phyloP scores from a whole-genome alignment of 495 filamentous ascomycete genomes.

The Podospora fimiseda region DNA sequence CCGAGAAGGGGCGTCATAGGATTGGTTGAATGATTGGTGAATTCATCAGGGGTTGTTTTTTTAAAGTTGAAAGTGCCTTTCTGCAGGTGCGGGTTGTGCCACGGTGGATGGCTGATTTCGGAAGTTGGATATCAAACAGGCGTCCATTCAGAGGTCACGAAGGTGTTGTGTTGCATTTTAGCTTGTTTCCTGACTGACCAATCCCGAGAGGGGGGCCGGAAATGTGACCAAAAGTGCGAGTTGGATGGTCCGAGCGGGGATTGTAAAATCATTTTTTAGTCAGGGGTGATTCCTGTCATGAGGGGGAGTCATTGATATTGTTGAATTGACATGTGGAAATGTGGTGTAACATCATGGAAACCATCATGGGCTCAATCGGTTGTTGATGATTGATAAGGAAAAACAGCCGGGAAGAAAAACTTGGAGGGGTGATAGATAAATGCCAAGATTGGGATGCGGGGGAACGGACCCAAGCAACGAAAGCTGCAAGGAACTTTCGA shows the following conservation, averaged over 20 bases:
- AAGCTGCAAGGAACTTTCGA: no score
- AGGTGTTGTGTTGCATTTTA: slow-evolving; percentile 2
- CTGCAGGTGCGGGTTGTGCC: not conserved
- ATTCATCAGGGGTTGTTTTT: not conserved
- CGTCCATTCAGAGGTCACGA: not conserved
- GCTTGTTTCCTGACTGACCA: not conserved
- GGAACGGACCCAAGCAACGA: no score
- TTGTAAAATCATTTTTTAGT: no score
- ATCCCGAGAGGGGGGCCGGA: slow-evolving; percentile 4
- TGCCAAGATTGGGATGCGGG: no score
- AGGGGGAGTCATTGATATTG: no score
- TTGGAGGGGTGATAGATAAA: no score
- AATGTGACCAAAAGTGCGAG: not conserved
- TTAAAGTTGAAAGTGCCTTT: not conserved
- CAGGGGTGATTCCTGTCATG: not conserved
- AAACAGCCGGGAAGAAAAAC: no score
- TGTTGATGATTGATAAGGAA: no score
- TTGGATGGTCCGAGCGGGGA: not conserved
- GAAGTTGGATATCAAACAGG: slow-evolving; percentile 6
- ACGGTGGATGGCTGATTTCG: not conserved
- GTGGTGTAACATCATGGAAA: no score
- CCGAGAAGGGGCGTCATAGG: not conserved
- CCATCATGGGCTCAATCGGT: no score
- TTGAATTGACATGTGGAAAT: no score
- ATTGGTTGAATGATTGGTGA: not conserved